A percentile compares a stretch with the other conserved stretches of the same genome.
These are phyloP conservation scores for Moesziomyces sp. DNA, from an alignment of 1,284 basidiomycete genomes.

Conservation along the genomic window DNA sequence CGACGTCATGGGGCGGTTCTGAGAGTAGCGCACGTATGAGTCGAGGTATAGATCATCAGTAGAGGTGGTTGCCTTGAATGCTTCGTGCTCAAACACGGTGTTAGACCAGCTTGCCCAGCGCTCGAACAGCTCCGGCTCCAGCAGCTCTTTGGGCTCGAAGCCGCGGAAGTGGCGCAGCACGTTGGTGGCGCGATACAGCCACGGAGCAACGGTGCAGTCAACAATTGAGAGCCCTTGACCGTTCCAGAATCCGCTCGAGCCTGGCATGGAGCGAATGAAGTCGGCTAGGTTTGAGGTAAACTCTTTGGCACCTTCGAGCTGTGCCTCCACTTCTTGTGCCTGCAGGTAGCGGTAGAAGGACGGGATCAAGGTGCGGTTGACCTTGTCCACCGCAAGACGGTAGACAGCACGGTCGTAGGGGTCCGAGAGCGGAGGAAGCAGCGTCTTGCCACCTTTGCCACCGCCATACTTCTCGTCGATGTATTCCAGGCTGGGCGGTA, in stretches of 20 bases:
- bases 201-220: constrained; percentile 80
- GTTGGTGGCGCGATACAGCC: constrained; percentile 76
- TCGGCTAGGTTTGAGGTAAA: constrained; percentile 73
- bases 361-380: constrained; percentile 76
- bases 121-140: constrained; percentile 71
- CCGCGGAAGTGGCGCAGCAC: constrained; percentile 78
- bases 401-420: constrained; percentile 77
- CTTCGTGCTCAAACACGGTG: constrained; percentile 74
- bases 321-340: constrained; percentile 75
- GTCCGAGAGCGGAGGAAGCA: constrained; percentile 74
- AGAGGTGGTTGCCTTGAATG: constrained; percentile 78
- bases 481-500: constrained; percentile 78
- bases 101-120: constrained; percentile 73
- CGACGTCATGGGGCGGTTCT: constrained; percentile 56
- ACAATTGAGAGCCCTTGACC: constrained; percentile 74
- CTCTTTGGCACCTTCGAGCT: constrained; percentile 74
- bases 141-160: constrained; percentile 70
- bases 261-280: constrained; percentile 72
- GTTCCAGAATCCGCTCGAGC: constrained; percentile 72
- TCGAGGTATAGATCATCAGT: constrained; percentile 79
- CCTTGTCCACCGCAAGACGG: constrained; percentile 77
- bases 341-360: constrained; percentile 83
- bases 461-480: constrained; percentile 76
- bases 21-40: constrained; percentile 71
- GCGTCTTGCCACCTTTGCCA: constrained; percentile 64